Evolutionary conservation across 2,329 filamentous ascomycete species (phyloP), one percentile per base, ranked within the genome.

Genomic region (Colletotrichum filicis): DNA sequence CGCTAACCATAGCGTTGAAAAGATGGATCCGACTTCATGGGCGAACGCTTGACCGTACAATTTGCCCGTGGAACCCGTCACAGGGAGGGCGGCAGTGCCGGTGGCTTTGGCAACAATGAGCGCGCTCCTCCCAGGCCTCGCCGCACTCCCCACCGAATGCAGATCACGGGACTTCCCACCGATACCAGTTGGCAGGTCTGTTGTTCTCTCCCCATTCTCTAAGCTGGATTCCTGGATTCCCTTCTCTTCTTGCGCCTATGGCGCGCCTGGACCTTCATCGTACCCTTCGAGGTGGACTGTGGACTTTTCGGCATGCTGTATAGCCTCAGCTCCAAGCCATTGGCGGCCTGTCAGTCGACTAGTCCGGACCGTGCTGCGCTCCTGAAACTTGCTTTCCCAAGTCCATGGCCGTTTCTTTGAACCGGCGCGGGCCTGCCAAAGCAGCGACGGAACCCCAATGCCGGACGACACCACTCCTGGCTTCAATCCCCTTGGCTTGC

Each of bases 171-270:
- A 88, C 94, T 99, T 85, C 95, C 96, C 83, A 92, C 91, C 87
- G 96, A 98, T 89, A 99, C 97, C 89, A 98, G 95, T 92, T 99
- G 97, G 97, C 97, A 99, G 97, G 97, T 99, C 93, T 97, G 97
- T 94, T 87, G 61, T 82, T 83, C 84, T 85, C 88, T 87, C 87
- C 90, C 87, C 86, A 86, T 90, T 89, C 82, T 80, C 89, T 87
- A 83, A 82, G 81, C 80, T 83, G 84, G 84, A 84, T 78, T 80
- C 78, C 80, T 79, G 84, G 83, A 84, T 77, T 46, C 32, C 61
- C 63, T 75, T 72, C 66, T 71, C 69, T 73, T 74, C 76, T 61
- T 61, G 70, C 42, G 76, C 74, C 71, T 68, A 35, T 42, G 65
- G 57, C 56, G 61, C 71, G 42, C 70, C 61, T 61, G 71, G 66